These are phyloP conservation scores for Fraxinus xanthoxyloides DNA, from an alignment of 305 asterid genomes.

Conservation along the genomic window DNA sequence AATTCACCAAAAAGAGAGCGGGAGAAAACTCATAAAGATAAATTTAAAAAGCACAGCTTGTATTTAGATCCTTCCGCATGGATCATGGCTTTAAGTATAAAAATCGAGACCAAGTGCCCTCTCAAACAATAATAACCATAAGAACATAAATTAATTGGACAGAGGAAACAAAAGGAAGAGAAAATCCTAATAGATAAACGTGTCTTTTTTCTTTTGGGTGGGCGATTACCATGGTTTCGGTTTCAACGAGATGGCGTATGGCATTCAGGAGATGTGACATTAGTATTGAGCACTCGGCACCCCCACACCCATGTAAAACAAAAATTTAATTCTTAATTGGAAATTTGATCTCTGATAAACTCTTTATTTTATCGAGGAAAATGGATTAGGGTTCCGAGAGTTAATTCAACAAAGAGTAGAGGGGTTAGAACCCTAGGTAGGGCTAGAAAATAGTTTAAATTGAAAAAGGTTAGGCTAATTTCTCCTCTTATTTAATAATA, in stretches of 20 bases:
- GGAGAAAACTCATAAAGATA: neutral
- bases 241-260: slow-evolving; percentile 48
- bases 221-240: slow-evolving; percentile 53
- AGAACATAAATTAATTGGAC: neutral
- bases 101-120: neutral
- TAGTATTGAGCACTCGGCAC: slow-evolving; percentile 24
- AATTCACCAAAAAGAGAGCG: neutral
- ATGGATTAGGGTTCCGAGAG: neutral
- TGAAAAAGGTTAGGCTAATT: too few species aligned
- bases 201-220: neutral
- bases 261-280: slow-evolving; percentile 48
- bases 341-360: neutral
- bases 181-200: neutral
- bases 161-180: neutral
- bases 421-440: too few species aligned
- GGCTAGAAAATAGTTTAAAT: too few species aligned
- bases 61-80: slow-evolving; percentile 12
- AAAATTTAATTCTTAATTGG: neutral
- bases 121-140: neutral
- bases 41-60: neutral
- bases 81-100: slow-evolving; percentile 8
- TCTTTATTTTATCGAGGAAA: slow-evolving; percentile 4
- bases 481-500: too few species aligned
- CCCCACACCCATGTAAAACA: slow-evolving; percentile 9
- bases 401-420: too few species aligned